Percentiles rank a stretch among this genome's conserved stretches.
These are phyloP conservation scores for Sphaerostilbella broomeana DNA, from an alignment of 2,329 filamentous ascomycete genomes.

Conservation along the genomic window DNA sequence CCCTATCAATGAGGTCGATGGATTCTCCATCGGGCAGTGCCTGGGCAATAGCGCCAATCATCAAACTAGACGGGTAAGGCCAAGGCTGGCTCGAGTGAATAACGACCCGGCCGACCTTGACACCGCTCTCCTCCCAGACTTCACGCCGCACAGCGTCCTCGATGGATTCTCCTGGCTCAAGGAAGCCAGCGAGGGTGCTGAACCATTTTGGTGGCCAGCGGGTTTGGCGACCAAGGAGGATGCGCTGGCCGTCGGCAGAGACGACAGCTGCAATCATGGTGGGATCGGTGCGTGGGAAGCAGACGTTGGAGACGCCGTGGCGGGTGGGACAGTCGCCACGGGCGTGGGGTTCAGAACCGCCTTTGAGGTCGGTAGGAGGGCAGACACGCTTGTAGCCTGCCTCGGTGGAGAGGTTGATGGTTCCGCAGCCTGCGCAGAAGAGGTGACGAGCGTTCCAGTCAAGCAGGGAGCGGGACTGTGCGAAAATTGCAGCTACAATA, in stretches of 20 bases:
- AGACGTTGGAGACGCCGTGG: conserved; percentile 80
- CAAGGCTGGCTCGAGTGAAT: conserved; percentile 82
- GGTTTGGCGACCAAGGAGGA: conserved; percentile 80
- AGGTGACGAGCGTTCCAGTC: conserved; percentile 94
- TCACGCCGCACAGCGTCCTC: conserved; percentile 79
- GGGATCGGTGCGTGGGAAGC: conserved; percentile 86
- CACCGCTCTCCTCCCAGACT: conserved; percentile 81
- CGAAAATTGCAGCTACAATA: conserved; percentile 72
- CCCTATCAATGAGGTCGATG: conserved; percentile 82
- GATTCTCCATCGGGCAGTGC: conserved; percentile 70
- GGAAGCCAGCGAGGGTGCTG: conserved; percentile 79
- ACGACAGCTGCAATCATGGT: conserved; percentile 94
- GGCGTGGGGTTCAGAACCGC: conserved; percentile 38
- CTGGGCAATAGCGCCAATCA: conserved; percentile 85
- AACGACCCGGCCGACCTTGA: conserved; percentile 67
- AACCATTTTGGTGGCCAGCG: conserved; percentile 83
- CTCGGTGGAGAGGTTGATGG: conserved; percentile 70
- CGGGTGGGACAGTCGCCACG: conserved; percentile 73
- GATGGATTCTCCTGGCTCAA: conserved; percentile 77
- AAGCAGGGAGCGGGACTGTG: conserved; percentile 76
- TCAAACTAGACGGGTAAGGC: conserved; percentile 78
- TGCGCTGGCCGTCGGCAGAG: conserved; percentile 65
- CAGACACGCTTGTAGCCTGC: conserved; percentile 76
- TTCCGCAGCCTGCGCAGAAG: conserved; percentile 85
- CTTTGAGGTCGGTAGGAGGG: conserved; percentile 59